These are phyloP conservation scores for Kurtzmaniella quercitrusa DNA, from an alignment of 1,139 yeast genomes.

Conservation along the genomic window DNA sequence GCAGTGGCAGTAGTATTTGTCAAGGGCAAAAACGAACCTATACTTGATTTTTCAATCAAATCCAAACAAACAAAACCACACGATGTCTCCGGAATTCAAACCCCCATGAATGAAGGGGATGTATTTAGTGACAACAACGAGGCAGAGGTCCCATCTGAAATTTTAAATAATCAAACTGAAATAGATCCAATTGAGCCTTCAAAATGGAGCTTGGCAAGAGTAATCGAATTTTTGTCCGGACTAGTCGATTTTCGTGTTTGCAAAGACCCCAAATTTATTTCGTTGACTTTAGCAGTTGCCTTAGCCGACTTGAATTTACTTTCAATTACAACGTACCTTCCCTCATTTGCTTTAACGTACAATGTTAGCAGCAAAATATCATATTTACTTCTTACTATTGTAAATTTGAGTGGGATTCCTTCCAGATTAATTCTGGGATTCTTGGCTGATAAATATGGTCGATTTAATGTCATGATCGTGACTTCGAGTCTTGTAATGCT, in stretches of 20 bases:
- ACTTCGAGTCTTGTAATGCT: constrained; percentile 35
- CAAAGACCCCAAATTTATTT: constrained; percentile 35
- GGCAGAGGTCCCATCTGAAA: not conserved
- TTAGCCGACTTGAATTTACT: constrained; percentile 47
- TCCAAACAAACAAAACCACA: not conserved
- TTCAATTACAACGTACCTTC: constrained; percentile 47
- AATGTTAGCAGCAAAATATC: constrained; percentile 40
- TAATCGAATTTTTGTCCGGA: constrained; percentile 18
- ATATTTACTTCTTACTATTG: constrained; percentile 41
- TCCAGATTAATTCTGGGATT: constrained; percentile 46
- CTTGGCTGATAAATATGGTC: constrained; percentile 46
- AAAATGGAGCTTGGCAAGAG: not conserved
- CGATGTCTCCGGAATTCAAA: not conserved
- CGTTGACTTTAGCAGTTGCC: constrained; percentile 39
- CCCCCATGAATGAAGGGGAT: not conserved
- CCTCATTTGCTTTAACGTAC: constrained; percentile 45
- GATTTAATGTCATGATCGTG: constrained; percentile 49
- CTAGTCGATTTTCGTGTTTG: constrained; percentile 39
- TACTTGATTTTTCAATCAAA: not conserved
- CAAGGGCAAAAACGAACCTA: constrained; percentile 32
- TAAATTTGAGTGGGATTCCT: constrained; percentile 45
- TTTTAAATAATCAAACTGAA: constrained; percentile 9
- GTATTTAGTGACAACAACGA: not conserved
- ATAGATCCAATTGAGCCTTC: not conserved
- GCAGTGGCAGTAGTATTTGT: constrained; percentile 35